A percentile compares a stretch with the other conserved stretches of the same genome.
Conservation (phyloP, 257 asterid species). For the Haberlea rhodopensis region DNA sequence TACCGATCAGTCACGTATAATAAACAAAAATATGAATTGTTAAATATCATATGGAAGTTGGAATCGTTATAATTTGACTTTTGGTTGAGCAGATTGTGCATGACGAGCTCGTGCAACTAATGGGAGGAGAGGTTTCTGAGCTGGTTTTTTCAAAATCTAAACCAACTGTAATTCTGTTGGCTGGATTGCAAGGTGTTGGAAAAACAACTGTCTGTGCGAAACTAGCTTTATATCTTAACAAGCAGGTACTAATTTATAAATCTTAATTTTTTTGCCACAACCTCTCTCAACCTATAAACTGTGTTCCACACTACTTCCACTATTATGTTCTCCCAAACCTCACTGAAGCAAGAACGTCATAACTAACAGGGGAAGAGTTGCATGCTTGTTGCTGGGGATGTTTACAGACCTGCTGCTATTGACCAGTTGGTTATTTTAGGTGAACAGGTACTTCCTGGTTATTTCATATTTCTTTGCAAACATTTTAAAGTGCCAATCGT, state of each 20-base stretch:
- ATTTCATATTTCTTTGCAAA: conserved; percentile 15
- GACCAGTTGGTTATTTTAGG: too few relatives aligned
- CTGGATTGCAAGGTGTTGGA: conserved; percentile 99
- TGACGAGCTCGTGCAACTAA: conserved; percentile 84
- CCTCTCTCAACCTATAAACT: conserved; percentile 15
- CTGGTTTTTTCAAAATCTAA: conserved; percentile 67
- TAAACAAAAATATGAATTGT: not conserved
- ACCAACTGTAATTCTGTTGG: conserved; percentile 87
- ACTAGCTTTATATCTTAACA: conserved; percentile 88
- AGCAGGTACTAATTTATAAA: conserved; percentile 57
- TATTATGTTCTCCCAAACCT: conserved; percentile 22
- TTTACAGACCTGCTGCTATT: too few relatives aligned
- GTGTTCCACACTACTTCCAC: too few relatives aligned
- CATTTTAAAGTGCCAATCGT: conserved; percentile 15
- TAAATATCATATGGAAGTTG: not conserved
- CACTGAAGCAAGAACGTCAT: too few relatives aligned
- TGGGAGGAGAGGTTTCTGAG: conserved; percentile 98
- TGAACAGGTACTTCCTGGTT: conserved; percentile 27
- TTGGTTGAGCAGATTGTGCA: conserved; percentile 55
- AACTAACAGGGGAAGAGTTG: conserved; percentile 51
- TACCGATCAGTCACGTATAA: not conserved
- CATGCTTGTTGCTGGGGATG: too few relatives aligned
- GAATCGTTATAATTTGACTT: conserved; percentile 15
- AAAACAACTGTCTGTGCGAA: conserved; percentile 98
- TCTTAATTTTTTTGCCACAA: conserved; percentile 18